Base-by-base conservation (phyloP, 2,329 filamentous ascomycete genomes). In the Cladosporium cucumerinum region DNA sequence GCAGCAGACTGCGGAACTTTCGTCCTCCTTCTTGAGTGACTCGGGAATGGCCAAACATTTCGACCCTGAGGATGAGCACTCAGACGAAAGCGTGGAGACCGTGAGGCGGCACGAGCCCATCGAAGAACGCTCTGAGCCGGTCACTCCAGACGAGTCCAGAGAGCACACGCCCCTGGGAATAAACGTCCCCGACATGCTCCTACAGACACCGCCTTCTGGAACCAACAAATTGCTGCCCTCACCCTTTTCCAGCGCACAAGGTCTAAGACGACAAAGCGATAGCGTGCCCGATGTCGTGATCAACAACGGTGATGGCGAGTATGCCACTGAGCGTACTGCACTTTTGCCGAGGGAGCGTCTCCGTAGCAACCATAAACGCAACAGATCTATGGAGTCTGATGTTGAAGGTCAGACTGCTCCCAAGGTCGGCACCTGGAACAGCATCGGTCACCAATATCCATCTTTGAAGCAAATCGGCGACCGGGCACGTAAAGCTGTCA, bases 401-500 rank as follows among this genome's bases (percentile, higher is more conserved):
- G 57, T 72, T 26, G 73, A 77, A 55, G 66, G 67, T 65, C 71
- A 67, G 64, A 52, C 25, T 25, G 34, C 49, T 5, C 55, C 48
- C 8, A 60, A 69, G 26, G 48, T 60, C 32, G 72, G 72, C 2
- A 71, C 69, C 2, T 74, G 73, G 74, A 69, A 74, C 57, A 67
- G 66, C 61, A 57, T 74, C 21, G 69, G 70, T 18, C 73, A 72
- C 52, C 71, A 72, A 14, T 74, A 72, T 61, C 73, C 72, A 18
- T 71, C 71, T 10, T 55, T 71, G 25, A 62, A 59, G 18, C 63
- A 64, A 6, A 39, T 67, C 18, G 36, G 60, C 6, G 34, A 46
- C 25, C 25, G 34, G 28, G 60, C 49, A 18, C 49, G 75, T 71
- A 71, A 74, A 18, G 66, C 85, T 6, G 74, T 82, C 3, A 86